Evolutionary conservation across 2,329 filamentous ascomycete genomes (phyloP), one percentile per base, ranked within the genome.

Genomic region (Botryotinia narcissicola): DNA sequence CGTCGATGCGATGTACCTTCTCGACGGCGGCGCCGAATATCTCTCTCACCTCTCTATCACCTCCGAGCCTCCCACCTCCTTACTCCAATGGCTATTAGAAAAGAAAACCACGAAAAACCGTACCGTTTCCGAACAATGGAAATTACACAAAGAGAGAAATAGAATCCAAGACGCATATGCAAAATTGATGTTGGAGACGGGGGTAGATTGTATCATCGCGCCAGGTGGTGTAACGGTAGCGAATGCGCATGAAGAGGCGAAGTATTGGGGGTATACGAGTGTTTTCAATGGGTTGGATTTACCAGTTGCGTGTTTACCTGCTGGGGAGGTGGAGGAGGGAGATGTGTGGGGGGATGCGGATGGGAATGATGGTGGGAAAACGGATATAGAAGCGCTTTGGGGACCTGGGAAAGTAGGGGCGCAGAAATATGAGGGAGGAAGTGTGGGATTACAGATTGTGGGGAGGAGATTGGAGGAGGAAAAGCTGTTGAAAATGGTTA

Each of bases 401-500:
- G 51, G 44, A 1, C n/a, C 25, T 4, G 42, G 51, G 2, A 60
- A 44, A 8, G 25, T 40, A 4, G 71, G 63, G 0, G 48, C 71
- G 3, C 25, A 6, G 16, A 77, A 80, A 9, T 83, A 83, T 74
- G 80, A 84, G 40, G 82, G 82, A 0, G 81, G 86, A 69, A 87
- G 87, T 0, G 83, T 89, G 10, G 85, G 85, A 3, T 73, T 90
- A 32, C 87, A 90, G 78, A 81, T 89, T 35, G 82, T 88, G 22
- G 85, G 85, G 12, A 81, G 83, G 42, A 85, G 84, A 73, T 81
- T 88, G 25, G 84, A 89, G 68, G 87, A 90, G 74, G 88, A 90
- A 78, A 88, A 84, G 78, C 82, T 89, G 0, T 78, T 89, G 20
- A 40, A 16, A 4, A 59, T 80, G 32, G 76, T 74, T 3, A 76